These are phyloP conservation scores for Nicotiana attenuata DNA, from an alignment of 257 asterid genomes.

Conservation along the genomic window DNA sequence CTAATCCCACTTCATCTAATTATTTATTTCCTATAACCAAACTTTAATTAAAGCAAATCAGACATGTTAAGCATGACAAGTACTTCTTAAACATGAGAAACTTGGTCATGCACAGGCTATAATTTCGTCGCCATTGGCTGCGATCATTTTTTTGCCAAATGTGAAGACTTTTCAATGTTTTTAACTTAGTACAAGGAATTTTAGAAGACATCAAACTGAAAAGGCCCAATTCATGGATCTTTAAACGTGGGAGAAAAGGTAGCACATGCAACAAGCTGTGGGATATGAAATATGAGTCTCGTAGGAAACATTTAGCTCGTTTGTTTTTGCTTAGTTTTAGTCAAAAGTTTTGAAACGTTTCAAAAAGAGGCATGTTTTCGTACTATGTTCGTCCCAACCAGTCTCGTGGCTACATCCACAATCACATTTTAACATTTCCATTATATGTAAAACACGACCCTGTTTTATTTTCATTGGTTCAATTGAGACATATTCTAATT, in stretches of 20 bases:
- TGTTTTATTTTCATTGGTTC: background rate
- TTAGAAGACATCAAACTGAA: background rate
- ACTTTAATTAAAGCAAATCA: background rate
- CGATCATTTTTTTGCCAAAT: background rate
- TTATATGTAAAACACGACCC: background rate
- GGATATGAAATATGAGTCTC: background rate
- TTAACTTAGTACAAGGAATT: background rate
- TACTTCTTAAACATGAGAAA: background rate
- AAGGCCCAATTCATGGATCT: background rate
- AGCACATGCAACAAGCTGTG: constrained; percentile 8
- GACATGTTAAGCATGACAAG: background rate
- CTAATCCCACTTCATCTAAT: background rate
- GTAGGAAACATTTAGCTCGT: constrained; percentile 1
- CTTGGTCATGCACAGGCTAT: background rate
- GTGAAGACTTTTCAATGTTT: background rate
- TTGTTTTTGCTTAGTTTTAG: constrained; percentile 6
- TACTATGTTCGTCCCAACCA: constrained; percentile 23
- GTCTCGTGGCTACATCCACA: constrained; percentile 14
- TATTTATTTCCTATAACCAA: background rate
- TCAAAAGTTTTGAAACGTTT: background rate
- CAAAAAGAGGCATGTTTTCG: constrained; percentile 9
- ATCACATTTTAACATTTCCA: constrained; percentile 5
- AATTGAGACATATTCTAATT: background rate
- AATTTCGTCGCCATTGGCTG: background rate
- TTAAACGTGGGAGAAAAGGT: constrained; percentile 5